Evolutionary conservation across 2,329 filamentous ascomycete species (phyloP), one percentile per base, ranked within the genome.

Genomic region (Ophiosphaerella herpotricha): DNA sequence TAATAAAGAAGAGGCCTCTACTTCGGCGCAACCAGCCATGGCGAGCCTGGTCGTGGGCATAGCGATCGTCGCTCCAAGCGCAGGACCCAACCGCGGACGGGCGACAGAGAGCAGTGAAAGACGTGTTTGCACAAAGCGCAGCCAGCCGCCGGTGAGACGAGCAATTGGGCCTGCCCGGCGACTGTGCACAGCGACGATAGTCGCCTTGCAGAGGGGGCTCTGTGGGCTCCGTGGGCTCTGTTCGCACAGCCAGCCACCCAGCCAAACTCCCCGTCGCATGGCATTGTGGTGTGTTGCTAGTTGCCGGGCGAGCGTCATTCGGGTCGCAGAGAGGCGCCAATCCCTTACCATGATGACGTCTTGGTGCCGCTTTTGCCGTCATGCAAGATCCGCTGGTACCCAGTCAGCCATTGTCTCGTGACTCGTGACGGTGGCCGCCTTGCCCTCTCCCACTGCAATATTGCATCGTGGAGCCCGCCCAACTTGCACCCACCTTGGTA

Each of bases 1-100:
- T 34, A 16, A 16, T 32, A 16, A 14, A 43, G 13, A 32, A 26
- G 21, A 12, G 43, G 46, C 34, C 40, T 36, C 43, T 29, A 29
- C 33, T 42, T 16, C 36, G 34, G 41, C 31, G 40, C 37, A 38
- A 31, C 40, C 29, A 33, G 31, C 40, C 40, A 16, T 42, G 9
- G 32, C 29, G 29, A 29, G 16, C 40, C 14, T 48, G 39, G 37
- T 24, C 42, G 43, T 46, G 33, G 16, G 37, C 48, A 26, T 51
- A 41, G 40, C 23, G 40, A 42, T 42, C 40, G 29, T 23, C 40
- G 7, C 40, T 41, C 39, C 24, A 41, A 41, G 39, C 39, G 26
- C 24, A n/a, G 31, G 23, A 14, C 26, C 26, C 26, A 29, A 29
- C 26, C 26, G 9, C 26, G 26, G 26, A 29, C 7, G 26, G 26